Base-by-base conservation (phyloP, 2,329 filamentous ascomycete genomes). In the Calonectria crousiana region DNA sequence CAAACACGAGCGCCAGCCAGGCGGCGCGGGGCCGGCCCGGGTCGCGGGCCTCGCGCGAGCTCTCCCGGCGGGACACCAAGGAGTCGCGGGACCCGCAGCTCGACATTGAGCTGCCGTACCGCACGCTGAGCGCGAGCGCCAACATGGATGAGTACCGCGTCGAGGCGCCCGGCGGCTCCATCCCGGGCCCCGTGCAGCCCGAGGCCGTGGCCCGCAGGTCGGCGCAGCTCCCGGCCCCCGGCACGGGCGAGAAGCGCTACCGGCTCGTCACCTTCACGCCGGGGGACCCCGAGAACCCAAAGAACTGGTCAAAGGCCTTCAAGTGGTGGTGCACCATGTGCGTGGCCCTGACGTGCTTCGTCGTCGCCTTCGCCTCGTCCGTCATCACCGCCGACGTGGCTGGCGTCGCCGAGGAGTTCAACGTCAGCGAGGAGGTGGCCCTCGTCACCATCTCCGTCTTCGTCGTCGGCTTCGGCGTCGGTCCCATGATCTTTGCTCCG, bases 321-420 rank as follows among this genome's bases (percentile, higher is more conserved):
- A 97, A 96, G 85, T 96, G 95, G 94, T 95, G 93, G 81, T 93
- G 91, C 81, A 98, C 95, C 30, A 95, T 97, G 93, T 92, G 95
- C 20, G 95, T 98, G 0, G 94, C 95, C 1, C 76, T 90, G 28
- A 94, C 93, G 2, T 95, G 93, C 81, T 95, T 95, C 81, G 92
- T 94, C 51, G 93, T 95, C 56, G 92, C 93, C 0, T 91, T 95
- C 72, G 87, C 88, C 30, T 95, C 93, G 64, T 92, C 92, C 67
- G 93, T 97, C 77, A 92, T 97, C 81, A 97, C 95, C 0, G 92
- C 95, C 14, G 93, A 95, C 81, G 87, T 97, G 4, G 86, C 82
- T 3, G 93, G 92, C 1, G 92, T 95, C 0, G 83, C 87, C 1
- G 80, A 91, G 20, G 88, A 91, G 67, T 95, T 97, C 77, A 70